These are phyloP conservation scores for Elaeis guineensis DNA, from an alignment of 176 grass and related monocot species.

Conservation along the genomic window DNA sequence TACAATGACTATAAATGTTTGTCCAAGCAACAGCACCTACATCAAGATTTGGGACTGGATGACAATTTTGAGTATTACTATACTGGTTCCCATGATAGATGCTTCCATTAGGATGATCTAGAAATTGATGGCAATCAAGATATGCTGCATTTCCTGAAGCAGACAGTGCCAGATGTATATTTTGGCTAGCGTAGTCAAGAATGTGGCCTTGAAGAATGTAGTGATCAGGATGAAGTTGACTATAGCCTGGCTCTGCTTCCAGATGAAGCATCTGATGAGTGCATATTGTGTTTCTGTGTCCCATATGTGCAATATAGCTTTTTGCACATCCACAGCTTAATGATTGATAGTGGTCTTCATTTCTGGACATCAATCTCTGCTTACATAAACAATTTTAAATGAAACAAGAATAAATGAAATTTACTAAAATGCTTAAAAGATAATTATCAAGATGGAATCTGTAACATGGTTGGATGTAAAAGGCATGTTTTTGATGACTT, in stretches of 20 bases:
- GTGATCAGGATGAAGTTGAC: conserved; percentile 31
- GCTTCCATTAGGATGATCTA: conserved; percentile 24
- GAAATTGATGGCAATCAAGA: conserved; percentile 23
- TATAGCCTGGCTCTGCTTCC: conserved; percentile 30
- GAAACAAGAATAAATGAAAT: too few relatives aligned
- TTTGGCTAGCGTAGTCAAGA: conserved; percentile 20
- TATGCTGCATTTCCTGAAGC: conserved; percentile 27
- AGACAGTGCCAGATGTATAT: conserved; percentile 21
- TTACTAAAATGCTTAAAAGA: too few relatives aligned
- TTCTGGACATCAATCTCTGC: too few relatives aligned
- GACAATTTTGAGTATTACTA: conserved; percentile 28
- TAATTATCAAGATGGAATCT: too few relatives aligned
- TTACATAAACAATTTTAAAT: too few relatives aligned
- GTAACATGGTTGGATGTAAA: too few relatives aligned
- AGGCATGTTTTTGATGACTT: too few relatives aligned
- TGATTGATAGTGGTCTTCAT: too few relatives aligned
- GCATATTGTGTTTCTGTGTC: conserved; percentile 37
- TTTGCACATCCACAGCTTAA: too few relatives aligned
- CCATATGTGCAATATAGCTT: conserved; percentile 16
- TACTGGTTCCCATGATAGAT: conserved; percentile 31
- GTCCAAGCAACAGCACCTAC: conserved; percentile 22
- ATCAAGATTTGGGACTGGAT: conserved; percentile 19
- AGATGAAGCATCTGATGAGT: conserved; percentile 25
- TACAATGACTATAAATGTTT: conserved; percentile 30
- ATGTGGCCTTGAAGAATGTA: conserved; percentile 23